Base-by-base conservation (phyloP, 495 filamentous ascomycete species). In the Corynascus novoguineensis region DNA sequence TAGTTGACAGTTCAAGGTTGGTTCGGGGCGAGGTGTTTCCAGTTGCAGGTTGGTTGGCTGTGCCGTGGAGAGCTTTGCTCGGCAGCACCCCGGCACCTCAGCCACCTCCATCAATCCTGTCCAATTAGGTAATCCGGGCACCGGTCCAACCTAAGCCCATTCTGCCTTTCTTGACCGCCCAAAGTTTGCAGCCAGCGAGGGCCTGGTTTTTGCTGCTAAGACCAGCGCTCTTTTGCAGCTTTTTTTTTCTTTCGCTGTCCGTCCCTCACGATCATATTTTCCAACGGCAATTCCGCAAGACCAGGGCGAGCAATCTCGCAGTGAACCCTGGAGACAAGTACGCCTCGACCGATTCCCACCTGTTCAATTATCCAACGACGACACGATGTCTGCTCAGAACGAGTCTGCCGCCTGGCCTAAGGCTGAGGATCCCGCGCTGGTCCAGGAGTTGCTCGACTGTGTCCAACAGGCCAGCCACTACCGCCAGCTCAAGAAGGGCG, bases 401-500 rank as follows among this genome's bases (percentile, higher is more conserved):
- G 75, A 81, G 60, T 73, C 72, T 53, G 78, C 77, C 28, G 92
- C 92, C 64, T 96, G 90, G 88, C 92, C 92, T 61, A 75, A 95
- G 66, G 92, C 92, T 71, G 93, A 69, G 57, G 67, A 96, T 66
- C 76, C 81, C 61, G 78, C 78, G 53, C 80, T 96, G n/a, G 74
- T 85, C 14, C 81, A 90, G 82, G 83, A 87, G 67, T 82, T 95
- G 54, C 79, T 96, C 34, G 90, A 96, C 65, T 80, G 95, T 29
- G 80, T 96, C 37, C 92, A 97, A 76, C 89, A 95, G 71, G 87
- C 87, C 29, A 77, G 75, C 45, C 87, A 96, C 73, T 89, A 89
- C 74, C 78, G 87, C 38, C 90, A 93, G 78, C 70, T 92, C 32
- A 96, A 95, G 83, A 93, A 93, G 79, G 89, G 89, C 50, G 83